Percentiles rank a stretch among this genome's conserved stretches.
Conservation (phyloP, 2,329 filamentous ascomycete species). For the Xylaria sp. region DNA sequence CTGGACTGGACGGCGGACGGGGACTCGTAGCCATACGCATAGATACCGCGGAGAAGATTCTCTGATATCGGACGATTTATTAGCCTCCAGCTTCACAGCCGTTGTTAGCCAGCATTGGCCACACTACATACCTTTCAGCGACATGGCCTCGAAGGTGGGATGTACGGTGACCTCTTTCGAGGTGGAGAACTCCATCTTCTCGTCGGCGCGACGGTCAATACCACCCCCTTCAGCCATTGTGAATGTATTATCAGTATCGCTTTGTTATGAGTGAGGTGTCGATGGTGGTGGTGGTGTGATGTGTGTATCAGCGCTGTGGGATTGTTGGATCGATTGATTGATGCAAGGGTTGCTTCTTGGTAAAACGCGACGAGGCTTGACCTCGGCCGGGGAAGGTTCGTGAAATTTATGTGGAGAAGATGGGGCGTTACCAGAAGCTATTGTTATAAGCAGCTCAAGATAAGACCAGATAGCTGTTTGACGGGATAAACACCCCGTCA, state of each 20-base stretch:
- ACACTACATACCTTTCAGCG: constrained; percentile 76
- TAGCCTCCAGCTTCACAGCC: background rate
- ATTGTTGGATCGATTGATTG: constrained; percentile 5
- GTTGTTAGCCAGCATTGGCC: background rate
- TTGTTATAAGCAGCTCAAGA: background rate
- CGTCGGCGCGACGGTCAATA: constrained; percentile 91
- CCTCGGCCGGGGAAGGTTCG: background rate
- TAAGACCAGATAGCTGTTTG: constrained; percentile 4
- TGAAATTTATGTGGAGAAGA: constrained; percentile 31
- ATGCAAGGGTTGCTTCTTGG: background rate
- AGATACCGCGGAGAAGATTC: constrained; percentile 94
- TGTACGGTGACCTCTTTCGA: constrained; percentile 97
- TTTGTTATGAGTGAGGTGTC: background rate
- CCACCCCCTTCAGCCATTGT: constrained; percentile 84
- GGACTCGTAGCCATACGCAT: constrained; percentile 98
- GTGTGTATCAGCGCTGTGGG: background rate
- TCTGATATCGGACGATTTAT: constrained; percentile 61
- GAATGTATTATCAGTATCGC: constrained; percentile 36
- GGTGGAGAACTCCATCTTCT: constrained; percentile 97
- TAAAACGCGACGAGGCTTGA: constrained; percentile 12
- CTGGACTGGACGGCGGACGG: constrained; percentile 97
- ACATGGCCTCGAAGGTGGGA: constrained; percentile 95
- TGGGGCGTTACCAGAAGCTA: background rate
- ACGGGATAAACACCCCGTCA: background rate
- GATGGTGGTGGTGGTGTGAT: background rate